Percentiles rank a stretch among this genome's conserved stretches.
Evolutionary conservation across 2,329 filamentous ascomycete genomes (phyloP).

Genomic region (Cladosporium sp.): DNA sequence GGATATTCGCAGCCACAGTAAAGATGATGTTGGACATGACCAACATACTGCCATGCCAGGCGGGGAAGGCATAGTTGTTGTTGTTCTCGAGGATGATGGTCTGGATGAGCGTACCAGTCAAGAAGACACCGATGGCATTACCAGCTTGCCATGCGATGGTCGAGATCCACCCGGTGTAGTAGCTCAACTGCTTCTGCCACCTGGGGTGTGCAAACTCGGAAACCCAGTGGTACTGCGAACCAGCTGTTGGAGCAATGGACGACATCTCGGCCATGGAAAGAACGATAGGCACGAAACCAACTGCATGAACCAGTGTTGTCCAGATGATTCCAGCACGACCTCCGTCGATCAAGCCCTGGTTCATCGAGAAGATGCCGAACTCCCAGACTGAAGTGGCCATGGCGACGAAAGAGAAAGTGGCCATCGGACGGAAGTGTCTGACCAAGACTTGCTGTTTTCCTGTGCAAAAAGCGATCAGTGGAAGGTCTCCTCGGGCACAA

Average conservation of each 20-base stretch:
- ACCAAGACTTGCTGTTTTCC: constrained; percentile 21
- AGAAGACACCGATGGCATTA: constrained; percentile 20
- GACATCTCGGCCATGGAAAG: constrained; percentile 42
- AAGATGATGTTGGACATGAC: constrained; percentile 34
- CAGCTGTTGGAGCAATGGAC: constrained; percentile 22
- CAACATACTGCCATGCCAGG: constrained; percentile 47
- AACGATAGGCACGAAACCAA: constrained; percentile 17
- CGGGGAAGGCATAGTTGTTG: constrained; percentile 38
- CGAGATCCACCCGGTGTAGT: constrained; percentile 26
- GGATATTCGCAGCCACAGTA: constrained; percentile 28
- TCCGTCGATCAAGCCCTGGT: constrained; percentile 21
- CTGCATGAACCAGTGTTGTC: constrained; percentile 21
- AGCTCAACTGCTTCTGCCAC: constrained; percentile 39
- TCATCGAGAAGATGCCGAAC: constrained; percentile 16
- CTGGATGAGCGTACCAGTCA: constrained; percentile 20
- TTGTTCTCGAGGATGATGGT: constrained; percentile 35
- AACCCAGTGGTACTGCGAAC: constrained; percentile 34
- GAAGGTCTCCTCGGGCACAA: neutral
- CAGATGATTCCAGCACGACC: constrained; percentile 27
- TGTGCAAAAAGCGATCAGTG: neutral
- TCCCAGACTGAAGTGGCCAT: constrained; percentile 19
- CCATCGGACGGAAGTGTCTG: constrained; percentile 18
- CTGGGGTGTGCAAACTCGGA: constrained; percentile 38
- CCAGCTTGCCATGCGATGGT: constrained; percentile 21
- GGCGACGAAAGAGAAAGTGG: constrained; percentile 17